These are phyloP conservation scores for Aegilops umbellulata DNA, from an alignment of 176 grass and related monocot genomes.

Conservation along the genomic window DNA sequence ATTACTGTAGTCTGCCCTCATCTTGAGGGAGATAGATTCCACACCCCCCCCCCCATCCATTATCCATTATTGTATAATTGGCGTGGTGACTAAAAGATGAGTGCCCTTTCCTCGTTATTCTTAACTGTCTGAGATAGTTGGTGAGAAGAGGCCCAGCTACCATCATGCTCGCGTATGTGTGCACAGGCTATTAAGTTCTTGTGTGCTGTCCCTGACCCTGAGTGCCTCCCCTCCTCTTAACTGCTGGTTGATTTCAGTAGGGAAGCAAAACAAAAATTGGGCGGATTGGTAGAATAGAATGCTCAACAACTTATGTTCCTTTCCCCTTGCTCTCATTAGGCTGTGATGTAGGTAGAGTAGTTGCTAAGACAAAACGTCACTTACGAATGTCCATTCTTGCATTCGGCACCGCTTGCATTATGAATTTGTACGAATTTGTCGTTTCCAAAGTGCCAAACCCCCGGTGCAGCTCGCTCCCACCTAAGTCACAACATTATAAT, in stretches of 20 bases:
- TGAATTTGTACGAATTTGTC: not conserved
- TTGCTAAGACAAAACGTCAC: not conserved
- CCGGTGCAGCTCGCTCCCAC: not conserved
- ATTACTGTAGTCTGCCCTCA: not conserved
- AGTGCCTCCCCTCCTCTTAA: not conserved
- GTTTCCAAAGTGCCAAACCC: not conserved
- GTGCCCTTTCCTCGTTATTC: too few relatives aligned
- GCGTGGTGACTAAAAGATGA: too few relatives aligned
- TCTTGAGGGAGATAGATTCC: not conserved
- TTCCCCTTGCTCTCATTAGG: not conserved
- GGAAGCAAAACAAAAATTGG: not conserved
- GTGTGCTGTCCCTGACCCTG: not conserved
- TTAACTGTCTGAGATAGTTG: conserved; percentile 23
- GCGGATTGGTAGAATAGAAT: not conserved
- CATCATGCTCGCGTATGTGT: conserved; percentile 1
- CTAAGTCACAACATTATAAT: not conserved
- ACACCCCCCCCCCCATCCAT: too few relatives aligned
- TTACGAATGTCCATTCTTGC: not conserved
- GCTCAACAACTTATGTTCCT: not conserved
- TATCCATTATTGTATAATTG: too few relatives aligned
- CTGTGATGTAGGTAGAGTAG: not conserved
- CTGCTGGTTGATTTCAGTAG: conserved; percentile 10
- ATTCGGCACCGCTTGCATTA: not conserved
- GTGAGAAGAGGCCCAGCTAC: conserved; percentile 17
- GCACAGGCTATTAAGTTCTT: not conserved